Evolutionary conservation across 495 filamentous ascomycete genomes (phyloP), one percentile per base, ranked within the genome.

Genomic region (Zalerion maritima): DNA sequence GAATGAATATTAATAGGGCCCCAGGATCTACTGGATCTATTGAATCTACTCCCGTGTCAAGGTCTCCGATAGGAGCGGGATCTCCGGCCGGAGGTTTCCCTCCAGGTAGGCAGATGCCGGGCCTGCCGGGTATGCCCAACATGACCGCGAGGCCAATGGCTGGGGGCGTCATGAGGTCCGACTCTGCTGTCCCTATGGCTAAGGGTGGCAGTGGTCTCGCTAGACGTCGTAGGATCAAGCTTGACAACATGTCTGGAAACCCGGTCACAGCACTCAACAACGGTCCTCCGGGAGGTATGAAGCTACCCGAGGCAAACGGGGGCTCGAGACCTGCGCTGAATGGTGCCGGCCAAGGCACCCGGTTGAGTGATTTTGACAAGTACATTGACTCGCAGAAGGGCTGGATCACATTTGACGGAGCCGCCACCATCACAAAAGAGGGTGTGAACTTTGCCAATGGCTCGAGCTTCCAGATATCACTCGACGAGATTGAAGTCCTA

Each of bases 401-500:
- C 10, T 91, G 78, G 15, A 55, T 99, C 33, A 87, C 75, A 12
- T 99, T 99, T 52, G 84, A 83, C 38, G 85, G 84, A 35, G 94
- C 94, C 36, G 89, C 89, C 3, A 69, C 81, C 13, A 74, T 99
- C 18, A 81, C 84, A 31, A 75, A 79, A 3, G 73, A 78, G 29
- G 89, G 89, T 14, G 81, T 99, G 29, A 73, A 96, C 40, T 99
- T 99, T 44, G 78, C 81, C 3, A 78, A 75, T 16, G 89, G 89
- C 2, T 78, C 74, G 14, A 84, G 73, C 37, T 96, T 99, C 57
- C 81, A 64, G 45, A 94, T 99, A 35, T 96, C 89, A 5, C 60
- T 99, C 24, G 87, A 96, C 38, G 89, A 99, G 45, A 78, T 99
- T 2, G 87, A 96, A 42, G 87, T 78, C 4, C 47, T 99, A 34